Evolutionary conservation across 352 stramenopile genomes (phyloP), one percentile per base, ranked within the genome.

Genomic region (Thalassiosira pacifica): DNA sequence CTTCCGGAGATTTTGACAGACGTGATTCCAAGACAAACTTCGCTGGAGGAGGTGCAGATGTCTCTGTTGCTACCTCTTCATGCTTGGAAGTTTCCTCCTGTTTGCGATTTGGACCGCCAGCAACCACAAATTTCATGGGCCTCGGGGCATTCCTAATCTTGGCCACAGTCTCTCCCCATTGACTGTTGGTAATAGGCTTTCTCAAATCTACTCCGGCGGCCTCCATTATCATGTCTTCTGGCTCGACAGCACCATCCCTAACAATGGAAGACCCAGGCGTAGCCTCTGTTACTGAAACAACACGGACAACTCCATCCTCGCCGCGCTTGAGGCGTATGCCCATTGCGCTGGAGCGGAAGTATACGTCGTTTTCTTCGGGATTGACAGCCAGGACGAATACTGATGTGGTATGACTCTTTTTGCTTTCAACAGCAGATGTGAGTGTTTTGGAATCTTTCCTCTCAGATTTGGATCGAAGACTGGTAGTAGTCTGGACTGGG

Each of bases 251-350:
- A 64, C 91, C 91, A 60, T 91, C 67, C 16, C 91, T 79, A 11
- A 83, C 85, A 79, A 94, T 88, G 8, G 87, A 88, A 53, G 88
- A 92, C 24, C 82, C 87, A 24, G 83, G 67, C 27, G 65, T 73
- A n/a, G 88, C 78, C 63, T 90, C 77, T 26, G 88, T 89, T 10
- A 94, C 89, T 27, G 88, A 89, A 55, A 95, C 82, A 4, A 95
- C 89, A 55, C 91, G 86, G 52, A 95, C 90, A 63, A 93, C 78
- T 24, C 91, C 91, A 86, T 95, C 91, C 18, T 91, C 79, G 11
- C 91, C 91, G 48, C 91, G 84, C 74, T 95, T 95, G n/a, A 95
- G 75, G 76, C 91, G 88, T 68, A 95, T 93, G n/a, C 91, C 91
- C 67, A 95, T 83, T 11, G 88, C 73, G 76, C 87, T 88, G 2